Evolutionary conservation across 1,139 yeast genomes (phyloP), one percentile per base, ranked within the genome.

Genomic region (Lodderomyces beijingensis): DNA sequence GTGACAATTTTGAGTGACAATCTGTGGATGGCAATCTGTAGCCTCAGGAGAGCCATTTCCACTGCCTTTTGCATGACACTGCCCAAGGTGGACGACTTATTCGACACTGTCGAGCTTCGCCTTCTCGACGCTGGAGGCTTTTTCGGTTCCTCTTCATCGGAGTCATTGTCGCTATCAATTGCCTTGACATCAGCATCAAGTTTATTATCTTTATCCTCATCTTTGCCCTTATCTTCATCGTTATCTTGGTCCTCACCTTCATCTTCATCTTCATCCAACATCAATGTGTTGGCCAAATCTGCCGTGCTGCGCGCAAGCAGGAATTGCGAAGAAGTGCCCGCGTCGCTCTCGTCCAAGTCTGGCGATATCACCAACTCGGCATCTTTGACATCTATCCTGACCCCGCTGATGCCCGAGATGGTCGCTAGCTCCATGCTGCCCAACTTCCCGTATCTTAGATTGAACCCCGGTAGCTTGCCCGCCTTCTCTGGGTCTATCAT

Each of bases 401-500:
- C 79, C 5, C 93, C 94, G 12, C 79, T 31, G 7, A 69, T 64
- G 1, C 69, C 67, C 16, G 43, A 47, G 6, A 37, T 31, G 2
- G 49, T 36, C n/a, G 46, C 54, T 27, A 68, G 55, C 29, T 73
- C 76, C 33, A 86, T 59, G 19, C 62, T 62, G 6, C 70, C 71
- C 3, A 86, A 64, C 29, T 62, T 65, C 0, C 95, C 96, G 46
- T 71, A 71, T 22, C 89, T 59, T 6, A 86, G 55, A 41, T 66
- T 71, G 31, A 80, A 55, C 2, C 91, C 88, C 0, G 94, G 93
- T 2, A 84, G 44, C 36, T 59, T 57, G 18, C 74, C 72, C 23
- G 85, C 67, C 39, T 79, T 80, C 27, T 82, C 88, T 0, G 89
- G 79, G 50, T 84, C 93, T 16, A 87, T 59, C 33, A 77, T 70